phyloP scores from a whole-genome alignment of 129 eudicot genomes.

The Lonicera japonica region DNA sequence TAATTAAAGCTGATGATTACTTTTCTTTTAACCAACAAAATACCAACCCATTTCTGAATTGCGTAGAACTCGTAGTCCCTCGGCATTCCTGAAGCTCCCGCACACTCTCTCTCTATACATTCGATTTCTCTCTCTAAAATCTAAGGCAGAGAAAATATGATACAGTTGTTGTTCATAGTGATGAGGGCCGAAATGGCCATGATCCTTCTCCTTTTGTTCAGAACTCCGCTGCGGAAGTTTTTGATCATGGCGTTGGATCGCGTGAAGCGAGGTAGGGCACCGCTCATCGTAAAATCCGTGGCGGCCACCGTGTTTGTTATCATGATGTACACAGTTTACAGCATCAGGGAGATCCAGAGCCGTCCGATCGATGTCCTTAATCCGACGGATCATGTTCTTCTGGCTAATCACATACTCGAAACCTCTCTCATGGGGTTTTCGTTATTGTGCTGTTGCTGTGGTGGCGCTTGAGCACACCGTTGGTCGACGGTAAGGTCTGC shows the following conservation, averaged over 20 bases:
- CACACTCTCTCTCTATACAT: too few relatives aligned
- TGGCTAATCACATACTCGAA: conserved; percentile 48
- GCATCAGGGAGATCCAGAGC: conserved; percentile 34
- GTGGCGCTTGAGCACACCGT: too few relatives aligned
- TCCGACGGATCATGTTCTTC: conserved; percentile 65
- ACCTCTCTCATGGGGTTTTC: conserved; percentile 88
- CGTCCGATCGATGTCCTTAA: conserved; percentile 45
- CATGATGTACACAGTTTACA: conserved; percentile 38
- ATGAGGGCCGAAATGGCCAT: conserved; percentile 42
- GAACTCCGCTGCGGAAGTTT: conserved; percentile 62
- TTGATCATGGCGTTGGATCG: conserved; percentile 50
- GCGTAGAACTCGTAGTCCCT: too few relatives aligned
- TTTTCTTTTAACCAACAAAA: too few relatives aligned
- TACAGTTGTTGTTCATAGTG: conserved; percentile 43
- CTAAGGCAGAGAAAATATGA: conserved; percentile 25
- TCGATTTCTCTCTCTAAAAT: too few relatives aligned
- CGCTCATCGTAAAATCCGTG: conserved; percentile 53
- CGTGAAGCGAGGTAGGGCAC: conserved; percentile 64
- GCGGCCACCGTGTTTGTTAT: conserved; percentile 52
- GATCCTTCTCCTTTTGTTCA: conserved; percentile 51
- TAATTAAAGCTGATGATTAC: too few relatives aligned
- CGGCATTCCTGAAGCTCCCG: too few relatives aligned
- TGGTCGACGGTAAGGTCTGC: too few relatives aligned
- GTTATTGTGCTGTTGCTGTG: too few relatives aligned
- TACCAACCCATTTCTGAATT: too few relatives aligned